Evolutionary conservation across 306 rosid species (phyloP).

Genomic region (Rubus idaeus): DNA sequence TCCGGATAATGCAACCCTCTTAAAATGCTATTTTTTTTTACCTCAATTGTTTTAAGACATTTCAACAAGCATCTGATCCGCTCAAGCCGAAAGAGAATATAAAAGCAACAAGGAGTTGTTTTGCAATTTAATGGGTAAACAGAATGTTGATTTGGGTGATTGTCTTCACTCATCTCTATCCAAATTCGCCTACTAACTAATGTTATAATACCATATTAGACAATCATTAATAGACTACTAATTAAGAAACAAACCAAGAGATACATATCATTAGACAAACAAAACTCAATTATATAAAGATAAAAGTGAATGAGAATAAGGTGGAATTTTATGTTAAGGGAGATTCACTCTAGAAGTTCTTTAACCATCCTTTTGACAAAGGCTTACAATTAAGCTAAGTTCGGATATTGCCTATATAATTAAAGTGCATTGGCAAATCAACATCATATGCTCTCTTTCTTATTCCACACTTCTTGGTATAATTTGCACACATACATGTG

Average conservation of each 20-base stretch:
- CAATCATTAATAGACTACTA: too few relatives aligned
- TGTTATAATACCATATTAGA: too few relatives aligned
- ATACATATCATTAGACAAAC: too few relatives aligned
- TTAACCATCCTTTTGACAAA: conserved; percentile 27
- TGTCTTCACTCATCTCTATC: too few relatives aligned
- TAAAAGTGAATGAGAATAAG: conserved; percentile 16
- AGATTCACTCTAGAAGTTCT: conserved; percentile 14
- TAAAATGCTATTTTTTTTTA: neutral
- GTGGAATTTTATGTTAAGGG: neutral
- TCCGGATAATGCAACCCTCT: neutral
- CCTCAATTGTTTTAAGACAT: neutral
- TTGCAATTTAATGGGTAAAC: neutral
- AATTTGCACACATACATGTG: conserved; percentile 4
- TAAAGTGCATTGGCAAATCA: neutral
- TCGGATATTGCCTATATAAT: neutral
- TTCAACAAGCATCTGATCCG: neutral
- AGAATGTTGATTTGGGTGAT: too few relatives aligned
- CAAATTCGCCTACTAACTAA: too few relatives aligned
- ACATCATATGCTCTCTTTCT: conserved; percentile 4
- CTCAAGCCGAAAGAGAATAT: neutral
- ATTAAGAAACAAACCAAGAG: too few relatives aligned
- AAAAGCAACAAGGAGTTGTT: neutral
- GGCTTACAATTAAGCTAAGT: neutral
- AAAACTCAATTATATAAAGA: neutral
- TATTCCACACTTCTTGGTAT: conserved; percentile 7